Base-by-base conservation (phyloP, 352 stramenopile species). In the Pythium oligandrum region DNA sequence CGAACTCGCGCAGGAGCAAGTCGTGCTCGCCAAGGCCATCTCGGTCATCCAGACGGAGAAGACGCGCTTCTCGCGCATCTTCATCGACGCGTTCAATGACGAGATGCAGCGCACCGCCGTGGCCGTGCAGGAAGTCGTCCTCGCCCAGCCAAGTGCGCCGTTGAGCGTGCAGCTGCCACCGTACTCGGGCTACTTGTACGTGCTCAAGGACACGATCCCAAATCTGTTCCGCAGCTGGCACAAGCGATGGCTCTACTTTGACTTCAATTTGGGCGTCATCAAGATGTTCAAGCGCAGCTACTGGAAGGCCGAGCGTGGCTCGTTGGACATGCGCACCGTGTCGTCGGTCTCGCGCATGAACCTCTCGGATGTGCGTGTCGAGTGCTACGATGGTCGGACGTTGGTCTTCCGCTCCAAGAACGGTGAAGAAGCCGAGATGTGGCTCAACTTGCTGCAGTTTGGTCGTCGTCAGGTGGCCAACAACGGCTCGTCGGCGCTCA, bases 231-330 rank as follows among this genome's bases (percentile, higher is more conserved):
- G 79, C 32, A 88, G 75, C 61, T 93, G 76, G 73, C 72, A 78
- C 61, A 93, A 93, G 54, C 79, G 82, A 30, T 93, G 79, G 78
- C 84, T 89, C 57, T 88, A 84, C 59, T 54, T 93, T 38, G 82
- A 93, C 53, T 90, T 93, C 62, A 73, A 79, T 48, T 64, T 70
- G 5, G 82, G 82, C 3, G 48, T 88, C 9, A 66, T 89, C 45
- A 72, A 81, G 59, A 83, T 93, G 68, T 93, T 86, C 69, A 89
- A 90, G 53, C 78, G 82, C 37, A 93, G 79, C 63, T 93, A 90
- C 66, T 93, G 82, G 82, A 90, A 89, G 64, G 72, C 71, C 6
- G 68, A 67, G n/a, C 74, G 81, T 36, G 82, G 82, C 4, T 65
- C 77, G n/a, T 49, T 92, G n/a, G 82, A 92, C 49, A 53, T 92